phyloP scores from a whole-genome alignment of 768 basidiomycete species.

The Serendipita sp. region DNA sequence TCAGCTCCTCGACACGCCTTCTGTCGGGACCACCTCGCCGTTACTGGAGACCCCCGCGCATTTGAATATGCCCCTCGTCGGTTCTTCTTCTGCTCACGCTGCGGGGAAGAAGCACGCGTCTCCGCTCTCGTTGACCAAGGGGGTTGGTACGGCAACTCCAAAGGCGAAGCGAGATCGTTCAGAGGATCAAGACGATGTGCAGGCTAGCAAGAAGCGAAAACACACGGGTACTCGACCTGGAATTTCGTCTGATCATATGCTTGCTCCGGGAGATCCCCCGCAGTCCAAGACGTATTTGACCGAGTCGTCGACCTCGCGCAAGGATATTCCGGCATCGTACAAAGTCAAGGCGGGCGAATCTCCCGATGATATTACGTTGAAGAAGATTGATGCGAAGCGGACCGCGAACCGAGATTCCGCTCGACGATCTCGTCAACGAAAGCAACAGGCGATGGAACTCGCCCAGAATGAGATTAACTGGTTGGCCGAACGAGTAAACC shows the following conservation, averaged over 20 bases:
- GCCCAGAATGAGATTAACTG: not conserved
- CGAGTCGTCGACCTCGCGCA: conserved; percentile 62
- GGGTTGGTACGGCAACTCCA: not conserved
- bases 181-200: not conserved
- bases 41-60: not conserved
- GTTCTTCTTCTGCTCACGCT: not conserved
- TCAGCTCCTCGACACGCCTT: not conserved
- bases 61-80: not conserved
- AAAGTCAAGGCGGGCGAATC: conserved; percentile 36
- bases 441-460: conserved; percentile 19
- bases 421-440: conserved; percentile 59
- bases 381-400: conserved; percentile 59
- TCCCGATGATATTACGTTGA: conserved; percentile 28
- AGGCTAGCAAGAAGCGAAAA: conserved; percentile 12
- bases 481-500: not conserved
- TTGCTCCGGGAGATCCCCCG: conserved; percentile 63
- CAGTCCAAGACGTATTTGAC: conserved; percentile 59
- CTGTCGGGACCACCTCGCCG: conserved; percentile 4
- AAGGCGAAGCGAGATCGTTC: not conserved
- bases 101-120: not conserved
- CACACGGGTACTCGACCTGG: conserved; percentile 63
- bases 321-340: conserved; percentile 60
- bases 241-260: conserved; percentile 43
- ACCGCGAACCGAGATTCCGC: conserved; percentile 78
- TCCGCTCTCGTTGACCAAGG: not conserved